These are phyloP conservation scores for Bimuria novae-zelandiae DNA, from an alignment of 2,329 filamentous ascomycete genomes.

Conservation along the genomic window DNA sequence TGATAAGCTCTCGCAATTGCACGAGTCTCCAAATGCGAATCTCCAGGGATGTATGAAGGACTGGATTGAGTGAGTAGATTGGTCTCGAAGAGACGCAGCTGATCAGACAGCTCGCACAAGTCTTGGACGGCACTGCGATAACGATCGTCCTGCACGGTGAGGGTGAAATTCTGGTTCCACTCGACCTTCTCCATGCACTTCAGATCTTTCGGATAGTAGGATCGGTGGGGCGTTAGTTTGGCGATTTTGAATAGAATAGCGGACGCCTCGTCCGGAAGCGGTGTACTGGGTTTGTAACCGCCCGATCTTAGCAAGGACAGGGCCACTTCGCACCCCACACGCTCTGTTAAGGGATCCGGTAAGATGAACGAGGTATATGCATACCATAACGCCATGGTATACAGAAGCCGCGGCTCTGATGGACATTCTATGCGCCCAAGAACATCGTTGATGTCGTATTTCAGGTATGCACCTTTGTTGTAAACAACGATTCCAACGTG, in stretches of 20 bases:
- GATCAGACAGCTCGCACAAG: constrained; percentile 18
- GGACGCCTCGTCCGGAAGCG: constrained; percentile 11
- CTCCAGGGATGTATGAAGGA: neutral
- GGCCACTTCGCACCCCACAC: constrained; percentile 66
- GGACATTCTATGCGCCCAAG: constrained; percentile 63
- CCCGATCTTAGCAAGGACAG: constrained; percentile 56
- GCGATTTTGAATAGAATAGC: constrained; percentile 31
- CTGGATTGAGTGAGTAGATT: neutral
- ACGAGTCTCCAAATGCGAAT: constrained; percentile 25
- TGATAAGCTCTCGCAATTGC: constrained; percentile 11
- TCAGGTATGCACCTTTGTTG: constrained; percentile 50
- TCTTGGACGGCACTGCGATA: constrained; percentile 20
- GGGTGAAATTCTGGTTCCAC: constrained; percentile 35
- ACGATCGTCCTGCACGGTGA: constrained; percentile 39
- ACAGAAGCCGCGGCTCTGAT: constrained; percentile 59
- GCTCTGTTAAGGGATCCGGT: constrained; percentile 61
- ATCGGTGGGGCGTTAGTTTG: constrained; percentile 43
- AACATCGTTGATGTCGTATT: constrained; percentile 59
- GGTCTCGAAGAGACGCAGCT: constrained; percentile 15
- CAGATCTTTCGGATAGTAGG: constrained; percentile 32
- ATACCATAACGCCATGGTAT: constrained; percentile 63
- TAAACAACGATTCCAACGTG: constrained; percentile 53
- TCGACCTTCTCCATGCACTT: constrained; percentile 36
- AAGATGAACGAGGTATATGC: constrained; percentile 64
- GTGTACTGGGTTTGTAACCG: constrained; percentile 48